Percentiles rank a stretch among this genome's conserved stretches.
phyloP scores from a whole-genome alignment of 164 flowering plant species.

The Vitis amurensis region DNA sequence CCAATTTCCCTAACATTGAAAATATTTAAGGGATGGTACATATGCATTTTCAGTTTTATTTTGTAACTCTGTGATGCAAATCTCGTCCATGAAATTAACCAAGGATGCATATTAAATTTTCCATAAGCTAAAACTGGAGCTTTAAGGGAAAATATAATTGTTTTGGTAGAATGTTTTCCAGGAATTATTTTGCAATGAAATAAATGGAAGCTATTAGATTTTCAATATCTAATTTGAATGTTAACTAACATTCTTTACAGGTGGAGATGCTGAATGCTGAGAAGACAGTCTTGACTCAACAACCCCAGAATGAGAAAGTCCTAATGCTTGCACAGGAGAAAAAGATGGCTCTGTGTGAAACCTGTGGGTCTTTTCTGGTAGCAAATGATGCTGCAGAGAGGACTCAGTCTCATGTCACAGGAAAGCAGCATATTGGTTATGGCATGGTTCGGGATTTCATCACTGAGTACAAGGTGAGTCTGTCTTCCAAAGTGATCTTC shows the following conservation, averaged over 20 bases:
- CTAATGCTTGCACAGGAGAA: constrained; percentile 87
- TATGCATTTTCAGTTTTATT: too few relatives aligned
- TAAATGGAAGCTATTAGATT: too few relatives aligned
- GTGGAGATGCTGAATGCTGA: constrained; percentile 82
- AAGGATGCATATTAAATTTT: too few relatives aligned
- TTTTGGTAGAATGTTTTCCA: too few relatives aligned
- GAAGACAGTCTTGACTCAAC: constrained; percentile 73
- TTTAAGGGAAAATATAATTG: too few relatives aligned
- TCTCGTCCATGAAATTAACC: too few relatives aligned
- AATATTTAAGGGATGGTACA: too few relatives aligned
- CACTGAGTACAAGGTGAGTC: constrained; percentile 66
- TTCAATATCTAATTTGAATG: too few relatives aligned
- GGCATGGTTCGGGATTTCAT: constrained; percentile 96
- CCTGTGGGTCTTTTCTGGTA: constrained; percentile 93
- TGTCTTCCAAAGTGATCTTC: background rate
- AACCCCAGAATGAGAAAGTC: constrained; percentile 59
- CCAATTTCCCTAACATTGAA: too few relatives aligned
- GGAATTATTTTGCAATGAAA: too few relatives aligned
- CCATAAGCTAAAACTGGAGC: too few relatives aligned
- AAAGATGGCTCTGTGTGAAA: constrained; percentile 95
- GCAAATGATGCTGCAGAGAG: constrained; percentile 98
- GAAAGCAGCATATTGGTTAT: constrained; percentile 98
- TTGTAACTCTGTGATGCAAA: too few relatives aligned
- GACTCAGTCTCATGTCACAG: constrained; percentile 92
- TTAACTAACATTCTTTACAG: constrained; percentile 31